These are phyloP conservation scores for Elongisporangium prolatum DNA, from an alignment of 352 stramenopile species.

Conservation along the genomic window DNA sequence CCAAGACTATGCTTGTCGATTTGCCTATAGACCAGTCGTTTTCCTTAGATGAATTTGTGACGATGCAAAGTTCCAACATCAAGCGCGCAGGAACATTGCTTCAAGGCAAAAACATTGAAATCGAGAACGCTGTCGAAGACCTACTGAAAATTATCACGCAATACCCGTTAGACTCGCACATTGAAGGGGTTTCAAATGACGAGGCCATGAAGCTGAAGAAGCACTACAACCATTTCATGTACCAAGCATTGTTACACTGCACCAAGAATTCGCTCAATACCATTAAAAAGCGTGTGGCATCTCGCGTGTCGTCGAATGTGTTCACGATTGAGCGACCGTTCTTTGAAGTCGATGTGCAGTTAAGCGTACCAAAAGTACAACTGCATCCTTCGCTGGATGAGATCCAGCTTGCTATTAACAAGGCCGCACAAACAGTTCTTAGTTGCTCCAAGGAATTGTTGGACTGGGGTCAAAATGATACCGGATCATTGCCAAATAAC, in stretches of 20 bases:
- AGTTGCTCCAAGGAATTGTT: conserved; percentile 96
- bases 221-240: conserved; percentile 99
- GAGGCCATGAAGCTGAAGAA: conserved; percentile 96
- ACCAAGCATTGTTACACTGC: conserved; percentile 95
- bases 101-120: conserved; percentile 98
- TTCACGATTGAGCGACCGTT: conserved; percentile 94
- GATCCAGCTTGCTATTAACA: conserved; percentile 98
- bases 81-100: conserved; percentile 87
- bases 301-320: conserved; percentile 81
- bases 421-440: conserved; percentile 94
- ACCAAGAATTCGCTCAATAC: conserved; percentile 98
- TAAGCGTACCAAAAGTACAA: conserved; percentile 91
- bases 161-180: conserved; percentile 95
- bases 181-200: conserved; percentile 90
- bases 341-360: conserved; percentile 97
- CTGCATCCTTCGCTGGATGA: conserved; percentile 95
- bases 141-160: conserved; percentile 95
- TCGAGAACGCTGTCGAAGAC: conserved; percentile 97
- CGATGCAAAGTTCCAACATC: conserved; percentile 96
- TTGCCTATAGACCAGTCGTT: conserved; percentile 95
- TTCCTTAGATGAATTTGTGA: conserved; percentile 97
- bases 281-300: conserved; percentile 97
- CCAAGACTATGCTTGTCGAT: conserved; percentile 96
- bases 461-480: conserved; percentile 90
- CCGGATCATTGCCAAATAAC: conserved; percentile 6